These are phyloP conservation scores for Cymbidium sinense DNA, from an alignment of 106 monocot species.

Conservation along the genomic window DNA sequence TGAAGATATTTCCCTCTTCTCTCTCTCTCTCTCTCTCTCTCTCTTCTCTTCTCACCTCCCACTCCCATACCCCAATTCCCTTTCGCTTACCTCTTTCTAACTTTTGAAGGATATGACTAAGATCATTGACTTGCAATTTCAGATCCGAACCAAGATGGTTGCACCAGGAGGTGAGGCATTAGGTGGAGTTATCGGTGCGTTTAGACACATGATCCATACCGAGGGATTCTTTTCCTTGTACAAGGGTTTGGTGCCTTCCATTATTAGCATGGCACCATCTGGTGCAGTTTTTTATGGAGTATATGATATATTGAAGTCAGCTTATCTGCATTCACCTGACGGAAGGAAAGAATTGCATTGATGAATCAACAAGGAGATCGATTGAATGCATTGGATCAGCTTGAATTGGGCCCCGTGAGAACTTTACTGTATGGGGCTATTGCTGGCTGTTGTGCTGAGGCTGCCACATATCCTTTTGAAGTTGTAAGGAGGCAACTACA, in stretches of 20 bases:
- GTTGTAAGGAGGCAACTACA: slow-evolving; percentile 83
- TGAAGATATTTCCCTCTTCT: no score
- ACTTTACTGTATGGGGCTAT: slow-evolving; percentile 93
- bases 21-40: no score
- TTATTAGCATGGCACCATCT: slow-evolving; percentile 97
- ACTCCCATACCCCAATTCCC: not conserved
- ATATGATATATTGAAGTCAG: slow-evolving; percentile 85
- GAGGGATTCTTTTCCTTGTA: slow-evolving; percentile 96
- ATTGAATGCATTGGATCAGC: slow-evolving; percentile 69
- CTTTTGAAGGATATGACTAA: not conserved
- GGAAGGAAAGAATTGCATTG: slow-evolving; percentile 46
- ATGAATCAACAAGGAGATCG: slow-evolving; percentile 55
- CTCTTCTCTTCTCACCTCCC: not conserved
- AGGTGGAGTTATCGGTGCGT: slow-evolving; percentile 82
- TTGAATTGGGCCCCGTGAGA: slow-evolving; percentile 68
- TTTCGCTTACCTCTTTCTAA: no score
- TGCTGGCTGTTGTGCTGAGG: slow-evolving; percentile 92
- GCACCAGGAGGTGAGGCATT: slow-evolving; percentile 96
- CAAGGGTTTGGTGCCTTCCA: slow-evolving; percentile 81
- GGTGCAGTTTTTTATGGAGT: slow-evolving; percentile 98
- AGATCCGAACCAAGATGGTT: slow-evolving; percentile 93
- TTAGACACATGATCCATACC: slow-evolving; percentile 71
- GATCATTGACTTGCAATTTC: slow-evolving; percentile 7
- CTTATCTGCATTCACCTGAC: slow-evolving; percentile 81
- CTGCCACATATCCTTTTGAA: slow-evolving; percentile 95